Conservation (phyloP, 2,329 filamentous ascomycete genomes). For the Claviceps sp. region DNA sequence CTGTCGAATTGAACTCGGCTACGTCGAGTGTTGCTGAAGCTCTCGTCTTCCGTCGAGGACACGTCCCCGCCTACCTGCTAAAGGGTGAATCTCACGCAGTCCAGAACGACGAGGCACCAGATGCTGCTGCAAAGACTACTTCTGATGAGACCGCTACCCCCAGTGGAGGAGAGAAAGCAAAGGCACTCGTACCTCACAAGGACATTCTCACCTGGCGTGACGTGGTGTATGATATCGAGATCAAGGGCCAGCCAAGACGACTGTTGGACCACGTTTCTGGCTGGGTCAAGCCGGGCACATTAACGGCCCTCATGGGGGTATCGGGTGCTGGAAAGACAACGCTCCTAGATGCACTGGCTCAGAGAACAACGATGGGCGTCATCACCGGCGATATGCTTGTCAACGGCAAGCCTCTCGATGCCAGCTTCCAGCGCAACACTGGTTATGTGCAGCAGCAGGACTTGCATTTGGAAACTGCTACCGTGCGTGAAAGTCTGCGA, state of each 20-base stretch:
- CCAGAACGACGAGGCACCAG: constrained; percentile 17
- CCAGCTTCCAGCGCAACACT: constrained; percentile 49
- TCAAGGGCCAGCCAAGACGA: constrained; percentile 59
- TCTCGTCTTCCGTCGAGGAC: constrained; percentile 50
- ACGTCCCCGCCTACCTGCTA: constrained; percentile 30
- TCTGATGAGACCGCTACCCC: constrained; percentile 6
- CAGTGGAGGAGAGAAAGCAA: constrained; percentile 8
- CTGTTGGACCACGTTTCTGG: constrained; percentile 70
- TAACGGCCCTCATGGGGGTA: constrained; percentile 66
- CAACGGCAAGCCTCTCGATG: constrained; percentile 42
- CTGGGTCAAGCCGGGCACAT: constrained; percentile 79
- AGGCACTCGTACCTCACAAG: constrained; percentile 28
- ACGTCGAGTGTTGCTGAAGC: constrained; percentile 52
- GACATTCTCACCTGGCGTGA: constrained; percentile 67
- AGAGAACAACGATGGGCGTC: constrained; percentile 45
- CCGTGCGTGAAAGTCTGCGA: constrained; percentile 38
- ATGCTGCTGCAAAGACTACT: constrained; percentile 16
- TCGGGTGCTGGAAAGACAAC: constrained; percentile 33
- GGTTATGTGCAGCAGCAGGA: constrained; percentile 58
- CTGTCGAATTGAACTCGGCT: constrained; percentile 51
- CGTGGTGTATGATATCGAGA: constrained; percentile 57
- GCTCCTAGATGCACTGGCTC: constrained; percentile 27
- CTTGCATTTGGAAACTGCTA: constrained; percentile 40
- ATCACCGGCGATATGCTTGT: constrained; percentile 55
- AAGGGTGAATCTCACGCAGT: constrained; percentile 16